phyloP scores from a whole-genome alignment of 208 protist species.

The Wallacemonas collosoma region DNA sequence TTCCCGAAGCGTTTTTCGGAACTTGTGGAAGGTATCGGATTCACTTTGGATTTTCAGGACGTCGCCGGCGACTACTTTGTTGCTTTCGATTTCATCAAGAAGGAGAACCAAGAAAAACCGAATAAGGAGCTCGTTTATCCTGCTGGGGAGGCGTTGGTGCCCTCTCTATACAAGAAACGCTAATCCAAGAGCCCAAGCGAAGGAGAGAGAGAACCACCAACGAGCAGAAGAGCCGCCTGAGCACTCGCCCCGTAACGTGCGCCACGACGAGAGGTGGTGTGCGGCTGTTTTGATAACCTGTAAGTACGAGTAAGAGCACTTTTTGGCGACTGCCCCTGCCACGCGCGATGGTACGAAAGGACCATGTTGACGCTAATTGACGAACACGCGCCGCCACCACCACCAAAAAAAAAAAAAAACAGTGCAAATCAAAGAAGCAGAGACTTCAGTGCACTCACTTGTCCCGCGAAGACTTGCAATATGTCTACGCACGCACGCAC shows the following conservation, averaged over 20 bases:
- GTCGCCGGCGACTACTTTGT: conserved; percentile 92
- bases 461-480: too few relatives aligned
- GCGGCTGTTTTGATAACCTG: not conserved
- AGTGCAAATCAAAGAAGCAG: too few relatives aligned
- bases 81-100: conserved; percentile 91
- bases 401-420: too few relatives aligned
- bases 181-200: conserved; percentile 29
- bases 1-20: conserved; percentile 76
- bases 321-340: too few relatives aligned
- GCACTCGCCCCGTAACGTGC: too few relatives aligned
- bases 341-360: not conserved
- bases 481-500: too few relatives aligned
- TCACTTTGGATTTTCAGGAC: conserved; percentile 79
- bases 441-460: too few relatives aligned
- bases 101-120: conserved; percentile 42
- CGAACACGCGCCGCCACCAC: too few relatives aligned
- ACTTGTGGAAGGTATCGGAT: conserved; percentile 86
- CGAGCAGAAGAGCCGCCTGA: not conserved
- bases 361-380: not conserved
- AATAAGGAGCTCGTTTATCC: conserved; percentile 52
- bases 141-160: conserved; percentile 81
- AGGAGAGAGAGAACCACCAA: not conserved
- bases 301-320: not conserved
- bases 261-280: not conserved
- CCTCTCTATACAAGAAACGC: conserved; percentile 95